Percentiles rank a stretch among this genome's conserved stretches.
Conservation (phyloP, 1,139 yeast genomes). For the Sugiyamaella japonica region DNA sequence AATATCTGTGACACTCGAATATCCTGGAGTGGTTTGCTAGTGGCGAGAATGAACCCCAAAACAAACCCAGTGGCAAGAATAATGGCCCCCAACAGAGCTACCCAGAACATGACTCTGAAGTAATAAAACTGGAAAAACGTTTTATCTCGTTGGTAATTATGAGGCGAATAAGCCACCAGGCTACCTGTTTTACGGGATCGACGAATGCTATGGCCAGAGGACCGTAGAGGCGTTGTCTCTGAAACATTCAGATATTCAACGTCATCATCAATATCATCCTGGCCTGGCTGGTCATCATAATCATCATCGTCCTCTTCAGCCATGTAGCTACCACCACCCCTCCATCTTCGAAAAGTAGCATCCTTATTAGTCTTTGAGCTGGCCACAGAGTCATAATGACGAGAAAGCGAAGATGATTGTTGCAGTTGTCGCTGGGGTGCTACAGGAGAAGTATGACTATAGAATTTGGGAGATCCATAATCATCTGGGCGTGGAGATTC, state of each 20-base stretch:
- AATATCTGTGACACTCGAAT: slow-evolving; percentile 61
- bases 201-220: slow-evolving; percentile 27
- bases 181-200: slow-evolving; percentile 30
- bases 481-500: slow-evolving; percentile 13
- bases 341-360: slow-evolving; percentile 36
- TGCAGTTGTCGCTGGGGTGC: neutral
- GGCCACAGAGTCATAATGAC: slow-evolving; percentile 30
- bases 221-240: slow-evolving; percentile 38
- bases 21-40: slow-evolving; percentile 77
- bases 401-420: slow-evolving; percentile 1
- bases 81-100: slow-evolving; percentile 31
- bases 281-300: slow-evolving; percentile 29
- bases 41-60: slow-evolving; percentile 81
- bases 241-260: slow-evolving; percentile 35
- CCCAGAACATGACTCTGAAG: slow-evolving; percentile 37
- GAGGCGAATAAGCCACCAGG: slow-evolving; percentile 36
- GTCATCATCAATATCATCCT: slow-evolving; percentile 37
- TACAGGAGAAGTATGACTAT: neutral
- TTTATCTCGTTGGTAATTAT: slow-evolving; percentile 35
- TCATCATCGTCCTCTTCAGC: slow-evolving; percentile 33
- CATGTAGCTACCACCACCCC: slow-evolving; percentile 22
- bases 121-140: slow-evolving; percentile 30
- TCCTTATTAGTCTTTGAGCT: slow-evolving; percentile 39
- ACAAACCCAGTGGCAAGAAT: slow-evolving; percentile 60
- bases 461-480: slow-evolving; percentile 7